Base-by-base conservation (phyloP, 2,329 filamentous ascomycete species). In the Fusarium mundagurra region DNA sequence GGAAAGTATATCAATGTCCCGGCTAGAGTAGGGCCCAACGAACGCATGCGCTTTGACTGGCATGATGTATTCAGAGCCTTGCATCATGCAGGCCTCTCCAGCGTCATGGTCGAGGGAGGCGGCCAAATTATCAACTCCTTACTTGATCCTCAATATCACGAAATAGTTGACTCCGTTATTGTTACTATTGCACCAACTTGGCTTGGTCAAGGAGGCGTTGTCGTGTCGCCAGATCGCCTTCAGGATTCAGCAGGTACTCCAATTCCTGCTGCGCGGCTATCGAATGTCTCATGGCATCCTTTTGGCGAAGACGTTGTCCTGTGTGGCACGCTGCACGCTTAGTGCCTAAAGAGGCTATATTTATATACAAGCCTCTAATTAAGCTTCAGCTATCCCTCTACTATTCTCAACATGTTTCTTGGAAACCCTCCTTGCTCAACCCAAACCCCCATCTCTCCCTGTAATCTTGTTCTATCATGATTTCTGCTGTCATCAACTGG, bases 41-140 rank as follows among this genome's bases (percentile, higher is more conserved):
- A 79, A 22, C 79, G 83, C 38, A 82, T 82, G 80, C 84, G 86
- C 63, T 87, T 93, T 71, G 82, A 85, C 24, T 97, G 94, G 94
- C 81, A 82, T 17, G 86, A 87, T 45, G 88, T 97, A 22, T 83
- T 97, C 36, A 82, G 82, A 24, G 84, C 85, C 8, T 81, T 97
- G n/a, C 74, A 77, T 39, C 81, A 80, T 2, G 86, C 93, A 75
- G 91, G 91, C 3, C 84, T 98, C 50, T 82, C 83, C 60, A 98
- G 94, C 80, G 86, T 98, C 66, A 98, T 98, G 96, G 88, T 98
- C 55, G 96, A 98, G 82, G 96, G 96, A 0, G 96, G 96, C 17
- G 95, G 90, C 1, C 86, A 87, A 17, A 91, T 98, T 39, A 94
- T 98, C 80, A 97, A 96, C 80, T 90, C 92, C 43, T 83, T 98